These are phyloP conservation scores for Plasmodium relictum DNA, from an alignment of 169 alveolate genomes.

Conservation along the genomic window DNA sequence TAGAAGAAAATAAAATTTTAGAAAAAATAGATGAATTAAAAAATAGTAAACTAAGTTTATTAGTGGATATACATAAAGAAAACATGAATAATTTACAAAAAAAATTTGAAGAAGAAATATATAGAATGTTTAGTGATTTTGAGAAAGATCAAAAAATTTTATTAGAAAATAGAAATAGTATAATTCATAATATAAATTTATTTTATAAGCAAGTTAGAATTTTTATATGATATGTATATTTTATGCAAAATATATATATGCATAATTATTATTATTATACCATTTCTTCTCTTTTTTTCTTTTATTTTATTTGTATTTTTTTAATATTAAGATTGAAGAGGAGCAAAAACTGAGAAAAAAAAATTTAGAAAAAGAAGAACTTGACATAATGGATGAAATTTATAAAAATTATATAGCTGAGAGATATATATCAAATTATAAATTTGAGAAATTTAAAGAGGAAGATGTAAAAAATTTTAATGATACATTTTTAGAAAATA, in stretches of 20 bases:
- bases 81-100: conserved; percentile 40
- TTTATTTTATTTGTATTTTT: not conserved
- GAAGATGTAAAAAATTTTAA: conserved; percentile 20
- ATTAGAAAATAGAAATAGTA: conserved; percentile 20
- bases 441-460: conserved; percentile 37
- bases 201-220: conserved; percentile 42
- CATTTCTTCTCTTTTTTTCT: not conserved
- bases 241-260: conserved; percentile 1
- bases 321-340: conserved; percentile 24
- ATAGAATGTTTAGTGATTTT: conserved; percentile 29
- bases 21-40: conserved; percentile 54
- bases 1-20: conserved; percentile 39
- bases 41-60: conserved; percentile 24
- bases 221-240: not conserved
- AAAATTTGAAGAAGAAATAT: conserved; percentile 48
- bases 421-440: conserved; percentile 38
- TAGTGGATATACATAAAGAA: conserved; percentile 48
- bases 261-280: not conserved
- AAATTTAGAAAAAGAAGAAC: conserved; percentile 32
- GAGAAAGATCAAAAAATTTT: conserved; percentile 48
- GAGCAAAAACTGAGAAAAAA: conserved; percentile 1
- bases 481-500: conserved; percentile 20
- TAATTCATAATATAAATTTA: conserved; percentile 45
- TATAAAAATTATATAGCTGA: conserved; percentile 61
- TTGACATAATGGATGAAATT: conserved; percentile 39